Evolutionary conservation across 345 rosid species (phyloP).

Genomic region (Raphanus sativus): DNA sequence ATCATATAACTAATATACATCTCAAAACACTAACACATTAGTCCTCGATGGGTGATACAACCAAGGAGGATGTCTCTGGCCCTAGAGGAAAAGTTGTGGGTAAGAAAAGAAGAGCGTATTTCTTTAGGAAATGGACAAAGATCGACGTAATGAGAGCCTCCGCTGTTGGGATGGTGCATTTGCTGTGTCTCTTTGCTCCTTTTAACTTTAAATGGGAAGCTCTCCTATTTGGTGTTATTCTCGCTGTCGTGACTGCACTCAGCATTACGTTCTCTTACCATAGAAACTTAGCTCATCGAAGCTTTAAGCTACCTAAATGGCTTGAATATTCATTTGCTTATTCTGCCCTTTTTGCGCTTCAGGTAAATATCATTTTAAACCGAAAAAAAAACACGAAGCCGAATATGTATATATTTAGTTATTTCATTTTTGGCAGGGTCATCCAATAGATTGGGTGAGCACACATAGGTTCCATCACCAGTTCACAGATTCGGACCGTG

Average conservation of each 20-base stretch:
- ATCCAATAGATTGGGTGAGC: constrained; percentile 91
- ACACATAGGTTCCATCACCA: constrained; percentile 84
- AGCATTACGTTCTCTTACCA: constrained; percentile 72
- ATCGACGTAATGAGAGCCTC: constrained; percentile 50
- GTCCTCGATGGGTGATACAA: constrained; percentile 20
- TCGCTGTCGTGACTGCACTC: constrained; percentile 45
- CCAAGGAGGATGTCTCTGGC: constrained; percentile 22
- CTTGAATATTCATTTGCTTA: constrained; percentile 79
- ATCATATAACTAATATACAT: background rate
- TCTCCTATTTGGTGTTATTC: constrained; percentile 51
- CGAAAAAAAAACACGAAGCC: background rate
- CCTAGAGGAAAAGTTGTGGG: constrained; percentile 4
- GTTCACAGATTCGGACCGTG: constrained; percentile 77
- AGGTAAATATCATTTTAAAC: constrained; percentile 14
- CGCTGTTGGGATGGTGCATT: constrained; percentile 50
- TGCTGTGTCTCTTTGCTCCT: constrained; percentile 64
- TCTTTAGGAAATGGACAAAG: constrained; percentile 53
- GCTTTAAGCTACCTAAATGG: constrained; percentile 78
- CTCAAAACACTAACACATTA: background rate
- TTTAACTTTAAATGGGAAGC: constrained; percentile 68
- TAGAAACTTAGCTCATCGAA: constrained; percentile 65
- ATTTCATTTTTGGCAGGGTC: constrained; percentile 21
- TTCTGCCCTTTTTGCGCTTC: constrained; percentile 30
- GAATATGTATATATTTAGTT: background rate
- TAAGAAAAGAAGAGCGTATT: constrained; percentile 34